Evolutionary conservation across 192 early-diverging fungal genomes (phyloP).

Genomic region (Mortierella antarctica): DNA sequence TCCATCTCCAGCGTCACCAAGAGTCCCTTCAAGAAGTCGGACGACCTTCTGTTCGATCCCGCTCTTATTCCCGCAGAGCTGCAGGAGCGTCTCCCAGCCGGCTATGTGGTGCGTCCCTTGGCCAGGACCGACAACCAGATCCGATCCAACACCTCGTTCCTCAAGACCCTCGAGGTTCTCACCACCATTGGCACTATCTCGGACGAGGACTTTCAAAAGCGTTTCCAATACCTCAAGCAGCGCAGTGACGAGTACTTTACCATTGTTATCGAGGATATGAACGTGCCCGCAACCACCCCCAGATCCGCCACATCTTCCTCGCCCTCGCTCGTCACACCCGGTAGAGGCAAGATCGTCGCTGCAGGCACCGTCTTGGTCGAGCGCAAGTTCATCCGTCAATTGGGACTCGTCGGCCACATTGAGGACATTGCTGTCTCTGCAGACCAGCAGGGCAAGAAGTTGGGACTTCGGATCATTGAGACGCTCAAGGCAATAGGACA

Average conservation of each 20-base stretch:
- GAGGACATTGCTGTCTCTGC: slow-evolving; percentile 77
- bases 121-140: slow-evolving; percentile 74
- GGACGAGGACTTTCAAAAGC: slow-evolving; percentile 75
- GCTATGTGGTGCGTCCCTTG: slow-evolving; percentile 77
- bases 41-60: slow-evolving; percentile 69
- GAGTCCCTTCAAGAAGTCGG: slow-evolving; percentile 46
- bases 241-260: slow-evolving; percentile 86
- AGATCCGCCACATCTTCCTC: slow-evolving; percentile 21
- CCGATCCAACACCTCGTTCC: slow-evolving; percentile 66
- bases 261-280: slow-evolving; percentile 74
- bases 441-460: slow-evolving; percentile 70
- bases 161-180: slow-evolving; percentile 70
- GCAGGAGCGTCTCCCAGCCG: slow-evolving; percentile 66
- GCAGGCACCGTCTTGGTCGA: slow-evolving; percentile 87
- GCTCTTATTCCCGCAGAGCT: slow-evolving; percentile 78
- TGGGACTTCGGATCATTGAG: slow-evolving; percentile 78
- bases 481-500: slow-evolving; percentile 87
- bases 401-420: slow-evolving; percentile 85
- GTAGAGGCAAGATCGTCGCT: slow-evolving; percentile 71
- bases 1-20: slow-evolving; percentile 1
- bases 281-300: slow-evolving; percentile 21
- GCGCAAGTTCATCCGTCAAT: slow-evolving; percentile 85
- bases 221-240: slow-evolving; percentile 79
- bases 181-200: slow-evolving; percentile 80
- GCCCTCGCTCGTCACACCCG: slow-evolving; percentile 63